Percentiles rank a stretch among this genome's conserved stretches.
These are phyloP conservation scores for Talaromyces thailandensis DNA, from an alignment of 495 filamentous ascomycete species.

Conservation along the genomic window DNA sequence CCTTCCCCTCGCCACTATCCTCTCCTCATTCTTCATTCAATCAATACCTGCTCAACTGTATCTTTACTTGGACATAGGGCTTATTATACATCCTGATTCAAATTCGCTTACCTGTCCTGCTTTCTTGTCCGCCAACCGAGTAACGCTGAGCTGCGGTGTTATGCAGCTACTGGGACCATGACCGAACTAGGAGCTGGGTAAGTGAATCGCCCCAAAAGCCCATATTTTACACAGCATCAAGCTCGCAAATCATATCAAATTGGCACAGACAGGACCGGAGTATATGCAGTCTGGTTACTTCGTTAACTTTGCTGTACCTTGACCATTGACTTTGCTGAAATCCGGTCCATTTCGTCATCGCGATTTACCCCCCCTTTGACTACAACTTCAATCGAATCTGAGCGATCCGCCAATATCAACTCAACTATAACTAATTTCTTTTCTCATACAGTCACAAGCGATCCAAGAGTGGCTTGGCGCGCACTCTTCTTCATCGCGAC, in stretches of 20 bases:
- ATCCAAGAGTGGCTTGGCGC: slow-evolving; percentile 43
- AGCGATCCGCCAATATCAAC: neutral
- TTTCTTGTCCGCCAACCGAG: neutral
- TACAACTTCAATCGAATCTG: neutral
- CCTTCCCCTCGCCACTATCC: neutral
- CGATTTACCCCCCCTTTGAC: neutral
- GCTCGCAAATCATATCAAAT: neutral
- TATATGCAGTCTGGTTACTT: neutral
- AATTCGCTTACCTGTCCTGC: neutral
- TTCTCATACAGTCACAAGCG: slow-evolving; percentile 38
- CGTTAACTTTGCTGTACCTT: neutral
- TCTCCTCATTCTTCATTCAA: neutral
- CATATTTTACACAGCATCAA: neutral
- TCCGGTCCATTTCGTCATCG: neutral
- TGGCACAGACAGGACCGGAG: neutral
- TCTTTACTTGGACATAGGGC: neutral
- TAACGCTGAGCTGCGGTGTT: neutral
- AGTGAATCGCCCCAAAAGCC: neutral
- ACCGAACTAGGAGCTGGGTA: neutral
- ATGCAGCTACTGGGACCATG: neutral
- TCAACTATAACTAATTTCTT: slow-evolving; percentile 15
- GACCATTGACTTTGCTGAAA: neutral
- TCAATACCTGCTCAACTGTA: neutral
- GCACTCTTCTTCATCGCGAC: slow-evolving; percentile 43
- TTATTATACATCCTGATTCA: neutral